These are phyloP conservation scores for Pseudogymnoascus sp. DNA, from an alignment of 2,329 filamentous ascomycete species.

Conservation along the genomic window DNA sequence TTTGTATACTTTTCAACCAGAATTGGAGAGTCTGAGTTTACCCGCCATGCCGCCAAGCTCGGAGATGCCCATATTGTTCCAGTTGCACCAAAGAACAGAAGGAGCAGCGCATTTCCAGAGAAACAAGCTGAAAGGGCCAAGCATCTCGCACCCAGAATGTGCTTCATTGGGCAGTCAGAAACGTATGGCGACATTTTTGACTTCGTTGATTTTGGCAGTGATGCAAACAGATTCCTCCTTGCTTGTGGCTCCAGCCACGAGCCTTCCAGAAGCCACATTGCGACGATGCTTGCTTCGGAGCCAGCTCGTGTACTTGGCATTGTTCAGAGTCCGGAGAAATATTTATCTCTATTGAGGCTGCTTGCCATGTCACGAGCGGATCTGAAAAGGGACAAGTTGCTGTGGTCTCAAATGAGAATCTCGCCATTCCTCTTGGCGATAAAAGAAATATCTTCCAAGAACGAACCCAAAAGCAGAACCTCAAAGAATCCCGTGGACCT, in stretches of 20 bases:
- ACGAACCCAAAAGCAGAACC: constrained; percentile 20
- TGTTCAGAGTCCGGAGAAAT: constrained; percentile 76
- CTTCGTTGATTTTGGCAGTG: constrained; percentile 86
- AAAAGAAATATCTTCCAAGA: constrained; percentile 51
- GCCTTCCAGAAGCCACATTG: constrained; percentile 80
- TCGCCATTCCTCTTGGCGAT: constrained; percentile 78
- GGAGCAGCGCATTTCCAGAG: constrained; percentile 30
- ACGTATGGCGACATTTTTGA: constrained; percentile 87
- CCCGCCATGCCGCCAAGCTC: constrained; percentile 49
- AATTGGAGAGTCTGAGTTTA: constrained; percentile 62
- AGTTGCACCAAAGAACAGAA: constrained; percentile 36
- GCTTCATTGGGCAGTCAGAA: constrained; percentile 67
- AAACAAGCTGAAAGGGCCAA: constrained; percentile 37
- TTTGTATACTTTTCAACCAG: constrained; percentile 82
- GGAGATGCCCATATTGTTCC: constrained; percentile 66
- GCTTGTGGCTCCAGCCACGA: constrained; percentile 87
- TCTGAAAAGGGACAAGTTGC: constrained; percentile 69
- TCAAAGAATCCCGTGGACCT: constrained; percentile 10
- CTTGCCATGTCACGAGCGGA: constrained; percentile 64
- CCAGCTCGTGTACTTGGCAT: constrained; percentile 74
- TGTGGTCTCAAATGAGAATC: constrained; percentile 69
- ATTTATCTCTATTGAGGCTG: constrained; percentile 72
- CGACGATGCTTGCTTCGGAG: constrained; percentile 73
- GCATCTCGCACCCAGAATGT: constrained; percentile 62
- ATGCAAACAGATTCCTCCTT: constrained; percentile 82